Percentiles rank a stretch among this genome's conserved stretches.
These are phyloP conservation scores for Phoenix roebelenii DNA, from an alignment of 176 grass and related monocot species.

Conservation along the genomic window DNA sequence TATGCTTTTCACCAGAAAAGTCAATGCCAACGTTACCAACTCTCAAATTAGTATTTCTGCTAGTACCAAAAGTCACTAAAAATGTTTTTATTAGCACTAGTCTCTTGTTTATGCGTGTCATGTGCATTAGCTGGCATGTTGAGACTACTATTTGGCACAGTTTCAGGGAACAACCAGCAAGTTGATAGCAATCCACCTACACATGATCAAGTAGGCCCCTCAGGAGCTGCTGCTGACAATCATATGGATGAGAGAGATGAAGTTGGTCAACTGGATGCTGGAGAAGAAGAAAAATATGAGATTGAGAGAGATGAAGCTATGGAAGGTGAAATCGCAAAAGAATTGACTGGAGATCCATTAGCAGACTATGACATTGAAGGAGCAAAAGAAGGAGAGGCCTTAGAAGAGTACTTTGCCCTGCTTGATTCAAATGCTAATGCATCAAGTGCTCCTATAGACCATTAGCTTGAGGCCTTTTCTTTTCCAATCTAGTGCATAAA, in stretches of 20 bases:
- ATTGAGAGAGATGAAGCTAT: constrained; percentile 40
- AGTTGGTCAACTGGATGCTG: background rate
- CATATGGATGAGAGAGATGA: constrained; percentile 1
- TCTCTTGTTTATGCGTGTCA: background rate
- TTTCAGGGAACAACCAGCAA: constrained; percentile 10
- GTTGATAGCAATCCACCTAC: constrained; percentile 10
- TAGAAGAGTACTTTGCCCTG: constrained; percentile 63
- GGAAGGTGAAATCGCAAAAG: constrained; percentile 66
- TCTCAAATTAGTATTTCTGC: background rate
- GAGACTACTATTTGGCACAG: background rate
- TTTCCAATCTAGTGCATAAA: too few relatives aligned
- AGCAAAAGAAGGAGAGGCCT: constrained; percentile 60
- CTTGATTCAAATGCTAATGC: constrained; percentile 35
- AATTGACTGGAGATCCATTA: constrained; percentile 57
- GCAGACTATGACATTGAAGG: constrained; percentile 88
- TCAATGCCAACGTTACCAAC: constrained; percentile 3
- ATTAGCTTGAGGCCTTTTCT: too few relatives aligned
- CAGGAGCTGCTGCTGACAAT: background rate
- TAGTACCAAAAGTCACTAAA: background rate
- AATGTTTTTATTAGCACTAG: background rate
- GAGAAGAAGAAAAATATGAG: constrained; percentile 9
- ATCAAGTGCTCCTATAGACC: background rate
- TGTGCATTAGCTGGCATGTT: background rate
- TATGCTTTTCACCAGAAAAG: background rate
- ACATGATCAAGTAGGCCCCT: constrained; percentile 18